Evolutionary conservation across 768 basidiomycete species (phyloP).

Genomic region (Crassisporium funariophilum): DNA sequence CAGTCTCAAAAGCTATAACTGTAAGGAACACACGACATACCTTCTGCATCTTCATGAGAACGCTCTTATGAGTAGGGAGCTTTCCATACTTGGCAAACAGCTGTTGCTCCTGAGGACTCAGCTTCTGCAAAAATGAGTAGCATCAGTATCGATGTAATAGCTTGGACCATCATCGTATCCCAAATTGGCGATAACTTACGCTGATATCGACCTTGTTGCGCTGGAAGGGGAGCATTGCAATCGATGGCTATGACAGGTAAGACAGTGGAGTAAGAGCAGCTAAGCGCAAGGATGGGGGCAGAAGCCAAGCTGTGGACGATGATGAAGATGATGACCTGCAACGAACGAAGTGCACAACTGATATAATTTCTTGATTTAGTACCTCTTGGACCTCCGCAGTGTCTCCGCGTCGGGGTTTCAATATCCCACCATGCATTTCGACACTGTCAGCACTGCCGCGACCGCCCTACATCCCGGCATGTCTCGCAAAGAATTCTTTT

Average conservation of each 20-base stretch:
- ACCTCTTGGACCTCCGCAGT: conserved; percentile 27
- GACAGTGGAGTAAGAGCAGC: conserved; percentile 30
- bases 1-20: conserved; percentile 13
- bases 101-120: conserved; percentile 90
- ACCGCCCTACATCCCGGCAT: too few species aligned
- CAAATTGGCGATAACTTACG: conserved; percentile 49
- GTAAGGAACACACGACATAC: conserved; percentile 42
- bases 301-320: conserved; percentile 21
- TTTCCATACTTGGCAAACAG: conserved; percentile 95
- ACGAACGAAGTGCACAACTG: conserved; percentile 9
- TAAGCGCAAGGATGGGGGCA: conserved; percentile 20
- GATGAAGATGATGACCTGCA: conserved; percentile 24
- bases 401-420: conserved; percentile 31
- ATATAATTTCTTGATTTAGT: conserved; percentile 17
- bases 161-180: conserved; percentile 3
- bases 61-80: conserved; percentile 90
- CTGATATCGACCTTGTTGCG: conserved; percentile 95
- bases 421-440: conserved; percentile 7
- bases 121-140: conserved; percentile 48
- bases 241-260: conserved; percentile 21
- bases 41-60: conserved; percentile 95
- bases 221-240: conserved; percentile 69
- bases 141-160: conserved; percentile 22
- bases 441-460: background rate
- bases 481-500: too few species aligned